Base-by-base conservation (phyloP, 495 filamentous ascomycete genomes). In the Xylaria castorea region DNA sequence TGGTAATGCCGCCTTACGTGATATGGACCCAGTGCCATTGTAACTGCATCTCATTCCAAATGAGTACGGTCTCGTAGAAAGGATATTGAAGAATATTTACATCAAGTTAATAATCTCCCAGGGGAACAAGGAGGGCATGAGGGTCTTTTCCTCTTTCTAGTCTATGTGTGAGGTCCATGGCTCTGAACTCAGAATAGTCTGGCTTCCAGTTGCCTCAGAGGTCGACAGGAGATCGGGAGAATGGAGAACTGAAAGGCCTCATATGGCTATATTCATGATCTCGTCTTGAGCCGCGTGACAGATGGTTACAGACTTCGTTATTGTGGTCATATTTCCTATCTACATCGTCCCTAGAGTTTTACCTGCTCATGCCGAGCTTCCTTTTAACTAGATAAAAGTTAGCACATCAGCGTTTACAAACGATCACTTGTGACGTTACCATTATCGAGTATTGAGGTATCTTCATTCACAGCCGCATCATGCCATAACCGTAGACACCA, bases 401-500 rank as follows among this genome's bases (percentile, higher is more conserved):
- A 67, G 65, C 32, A 55, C 9, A 40, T 3, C 40, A 4, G 48
- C 5, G 32, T 40, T 8, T 16, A 38, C n/a, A 25, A n/a, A 38
- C 5, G 32, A 67, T 55, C 12, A 20, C 16, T 9, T 40, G 14
- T n/a, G 27, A 5, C 9, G 46, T 67, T 67, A 67, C 65, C 9
- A 16, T 32, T 16, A 22, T 25, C 32, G 8, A 67, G 30, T 36
- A 51, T 38, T 27, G 48, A 67, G 0, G 8, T 51, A 32, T 67
- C 65, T 38, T 67, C 42, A 18, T 53, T 27, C 6, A 40, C 65
- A 4, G 38, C 64, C 2, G 64, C 32, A 20, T 67, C 65, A 42
- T 67, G 65, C 65, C 65, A 67, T 38, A 67, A 20, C 1, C 46
- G 65, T 27, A 67, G 65, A 27, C 65, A 67, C 65, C 65, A 67